Base-by-base conservation (phyloP, 495 filamentous ascomycete genomes). In the Glutinoglossum americanum region DNA sequence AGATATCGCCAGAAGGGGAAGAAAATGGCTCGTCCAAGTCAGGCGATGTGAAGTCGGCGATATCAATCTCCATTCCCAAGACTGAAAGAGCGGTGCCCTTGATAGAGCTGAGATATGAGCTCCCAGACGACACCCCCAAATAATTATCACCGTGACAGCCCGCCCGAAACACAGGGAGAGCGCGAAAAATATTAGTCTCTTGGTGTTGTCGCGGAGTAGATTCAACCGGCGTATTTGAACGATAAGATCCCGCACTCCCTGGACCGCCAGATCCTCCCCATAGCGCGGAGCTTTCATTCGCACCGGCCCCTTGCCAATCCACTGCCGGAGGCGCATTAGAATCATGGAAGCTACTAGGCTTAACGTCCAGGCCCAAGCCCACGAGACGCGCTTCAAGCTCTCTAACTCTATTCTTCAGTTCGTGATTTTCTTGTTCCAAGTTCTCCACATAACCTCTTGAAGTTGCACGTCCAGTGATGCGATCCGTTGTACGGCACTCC, bases 401-500 rank as follows among this genome's bases (percentile, higher is more conserved):
- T 23, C 70, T 69, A 21, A 79, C 74, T 48, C 71, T 75, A 23
- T 70, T 69, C 57, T 83, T 77, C 17, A 64, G 54, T 13, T 66
- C 58, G 21, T 57, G 56, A n/a, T 64, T 45, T 19, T 64, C 59
- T 30, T 58, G 59, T 45, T 68, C 66, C 13, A 85, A 68, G 59
- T 76, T 70, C 64, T 84, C 80, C 57, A 84, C 69, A 62, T 87
- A 83, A 9, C 88, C 87, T 56, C 89, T 77, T n/a, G 77, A 76
- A 30, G 79, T 80, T 15, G 88, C 84, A 57, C 84, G 80, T 27
- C 84, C 84, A n/a, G 85, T 89, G 61, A 92, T 87, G 30, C 84
- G 79, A 67, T 94, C 89, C 15, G 87, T 94, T 10, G 87, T 84
- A 63, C 77, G 78, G 68, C 88, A 94, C 58, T 80, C 76, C 54